These are phyloP conservation scores for Xanthoconium purpureum DNA, from an alignment of 768 basidiomycete species.

Conservation along the genomic window DNA sequence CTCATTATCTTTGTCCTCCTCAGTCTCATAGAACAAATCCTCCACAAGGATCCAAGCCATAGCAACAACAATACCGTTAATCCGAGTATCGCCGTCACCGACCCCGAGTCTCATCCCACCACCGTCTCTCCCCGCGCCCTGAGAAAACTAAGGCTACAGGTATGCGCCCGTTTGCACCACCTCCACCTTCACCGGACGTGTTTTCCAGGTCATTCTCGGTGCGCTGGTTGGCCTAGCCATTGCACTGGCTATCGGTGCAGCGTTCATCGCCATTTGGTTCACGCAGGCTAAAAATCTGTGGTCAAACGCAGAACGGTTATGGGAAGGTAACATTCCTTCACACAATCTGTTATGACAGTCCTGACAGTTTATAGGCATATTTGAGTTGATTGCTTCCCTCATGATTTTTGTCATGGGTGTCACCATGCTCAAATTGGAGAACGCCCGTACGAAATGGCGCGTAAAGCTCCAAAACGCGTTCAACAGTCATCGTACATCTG, in stretches of 20 bases:
- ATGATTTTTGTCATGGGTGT: slow-evolving; percentile 94
- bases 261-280: slow-evolving; percentile 95
- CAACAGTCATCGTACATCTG: slow-evolving; percentile 47
- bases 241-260: slow-evolving; percentile 80
- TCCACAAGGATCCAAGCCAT: slow-evolving; percentile 32
- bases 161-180: slow-evolving; percentile 9
- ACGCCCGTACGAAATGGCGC: slow-evolving; percentile 92
- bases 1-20: slow-evolving; percentile 93
- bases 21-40: slow-evolving; percentile 85
- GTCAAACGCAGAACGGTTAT: slow-evolving; percentile 78
- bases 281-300: slow-evolving; percentile 85
- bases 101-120: slow-evolving; percentile 26
- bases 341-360: neutral
- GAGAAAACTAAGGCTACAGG: slow-evolving; percentile 70
- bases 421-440: slow-evolving; percentile 93
- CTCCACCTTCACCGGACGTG: neutral
- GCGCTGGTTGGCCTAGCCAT: slow-evolving; percentile 70
- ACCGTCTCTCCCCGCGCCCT: slow-evolving; percentile 45
- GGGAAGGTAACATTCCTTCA: slow-evolving; percentile 67
- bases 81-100: neutral
- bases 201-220: slow-evolving; percentile 68
- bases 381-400: slow-evolving; percentile 64
- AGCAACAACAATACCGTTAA: neutral
- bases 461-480: slow-evolving; percentile 84
- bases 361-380: slow-evolving; percentile 47